Base-by-base conservation (phyloP, 1,284 basidiomycete genomes). In the Xerocomus nothofagi region DNA sequence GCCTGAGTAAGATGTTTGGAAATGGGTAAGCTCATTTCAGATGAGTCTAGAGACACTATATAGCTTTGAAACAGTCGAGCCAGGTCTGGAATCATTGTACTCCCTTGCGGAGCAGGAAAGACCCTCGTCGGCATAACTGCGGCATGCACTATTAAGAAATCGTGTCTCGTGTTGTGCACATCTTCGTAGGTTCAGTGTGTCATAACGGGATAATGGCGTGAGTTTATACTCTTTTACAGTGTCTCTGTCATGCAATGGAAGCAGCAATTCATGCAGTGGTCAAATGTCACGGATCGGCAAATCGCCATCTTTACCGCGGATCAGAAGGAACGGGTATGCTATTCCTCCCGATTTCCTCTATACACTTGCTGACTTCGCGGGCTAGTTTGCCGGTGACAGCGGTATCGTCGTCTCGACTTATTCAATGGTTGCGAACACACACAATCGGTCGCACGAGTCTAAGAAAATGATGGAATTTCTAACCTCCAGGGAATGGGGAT, bases 391-490 rank as follows among this genome's bases (percentile, higher is more conserved):
- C 7, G 92, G 92, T 27, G 91, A 93, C 40, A 93, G 93, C 52
- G 95, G 95, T 43, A 96, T 98, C 57, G 94, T 98, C 33, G 88
- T 98, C 18, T 97, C 94, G 37, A 98, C 95, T 5, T 98, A 98
- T 68, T 97, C 94, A 10, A 98, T 98, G 95, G 93, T 98, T 44
- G 94, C 95, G 24, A 97, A 97, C 66, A 93, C 92, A 3, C 89
- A 93, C 61, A 97, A 97, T 67, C 83, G 95, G 52, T 96, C 95
- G 7, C 91, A 97, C 66, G 93, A 96, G 63, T 91, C 95, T 5
- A 93, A 96, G 73, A 96, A 97, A 75, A 96, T 98, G 90, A 98
- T 98, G 95, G 91, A 98, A 59, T 98, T 97, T 67, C 71, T 98
- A 44, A 91, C 91, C 24, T 93, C 91, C 7, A 78, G 93, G 42